Base-by-base conservation (phyloP, 192 early-diverging fungal genomes). In the Obelidium mucronatum region DNA sequence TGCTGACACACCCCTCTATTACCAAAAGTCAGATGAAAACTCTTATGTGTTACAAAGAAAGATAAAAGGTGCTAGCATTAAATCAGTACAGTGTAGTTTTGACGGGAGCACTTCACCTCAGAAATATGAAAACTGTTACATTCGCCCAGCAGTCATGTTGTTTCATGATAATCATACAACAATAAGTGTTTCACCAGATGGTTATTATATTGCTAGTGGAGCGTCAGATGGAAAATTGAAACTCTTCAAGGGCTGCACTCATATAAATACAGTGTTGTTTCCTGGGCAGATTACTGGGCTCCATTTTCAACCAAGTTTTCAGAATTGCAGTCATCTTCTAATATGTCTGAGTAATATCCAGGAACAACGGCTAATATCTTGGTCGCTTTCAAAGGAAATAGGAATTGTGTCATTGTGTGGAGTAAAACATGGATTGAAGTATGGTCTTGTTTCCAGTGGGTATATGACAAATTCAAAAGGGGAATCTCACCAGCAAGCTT, bases 151-250 rank as follows among this genome's bases (percentile, higher is more conserved):
- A 11, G 39, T 33, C 31, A 56, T 52, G 0, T 22, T 76, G n/a
- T 66, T 76, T 30, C 74, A 76, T 40, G 42, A 65, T 15, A 42
- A 67, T 40, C 62, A 76, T 40, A 11, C 34, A 5, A 24, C 31
- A 35, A 17, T 76, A 26, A 26, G 44, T 15, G 53, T 52, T 2
- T 76, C 74, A 15, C 74, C 74, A 28, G 64, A 76, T 76, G 74
- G 74, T 24, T 24, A 55, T 24, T 67, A 22, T 65, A 15, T 76
- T 52, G 74, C 62, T 1, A 39, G 33, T 15, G 61, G 60, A 5
- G 44, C 61, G 22, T 64, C 64, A 2, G 63, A 76, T 36, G 74
- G 74, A n/a, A 67, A 51, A 34, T 62, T 76, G 5, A 66, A 56
- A 37, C 17, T 76, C 1, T 76, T 54, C 19, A 48, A 76, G 34